A percentile compares a stretch with the other conserved stretches of the same genome.
phyloP scores from a whole-genome alignment of 345 rosid species.

The Eucalyptus pauciflora region DNA sequence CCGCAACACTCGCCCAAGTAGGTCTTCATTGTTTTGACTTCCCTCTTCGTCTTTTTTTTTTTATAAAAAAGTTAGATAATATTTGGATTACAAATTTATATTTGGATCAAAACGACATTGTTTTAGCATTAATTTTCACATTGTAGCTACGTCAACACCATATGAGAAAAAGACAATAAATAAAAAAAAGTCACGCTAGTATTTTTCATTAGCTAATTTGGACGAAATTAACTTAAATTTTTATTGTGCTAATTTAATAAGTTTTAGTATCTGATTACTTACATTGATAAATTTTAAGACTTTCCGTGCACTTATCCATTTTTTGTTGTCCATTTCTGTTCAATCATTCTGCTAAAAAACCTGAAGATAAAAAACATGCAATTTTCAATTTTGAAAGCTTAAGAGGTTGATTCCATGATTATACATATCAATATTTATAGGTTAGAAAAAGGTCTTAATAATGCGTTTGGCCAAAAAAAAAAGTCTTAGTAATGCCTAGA shows the following conservation, averaged over 20 bases:
- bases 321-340: accelerated
- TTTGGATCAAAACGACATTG: accelerated
- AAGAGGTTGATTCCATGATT: background rate
- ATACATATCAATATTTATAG: background rate
- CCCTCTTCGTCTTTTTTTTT: background rate
- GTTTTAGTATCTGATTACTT: accelerated
- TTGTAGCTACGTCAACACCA: background rate
- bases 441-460: background rate
- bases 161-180: too few species aligned
- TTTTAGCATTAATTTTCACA: background rate
- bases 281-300: too few species aligned
- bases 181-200: accelerated
- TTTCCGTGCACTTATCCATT: background rate
- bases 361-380: background rate
- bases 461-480: background rate
- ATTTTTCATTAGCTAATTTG: too few species aligned
- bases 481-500: background rate
- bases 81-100: too few species aligned
- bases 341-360: background rate
- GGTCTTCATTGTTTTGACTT: background rate
- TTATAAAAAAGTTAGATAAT: too few species aligned
- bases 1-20: accelerated
- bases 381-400: background rate
- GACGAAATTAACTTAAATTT: accelerated
- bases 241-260: too few species aligned